Evolutionary conservation across 805 yeast genomes (phyloP), one percentile per base, ranked within the genome.

Genomic region (Phaffomyces antillensis): DNA sequence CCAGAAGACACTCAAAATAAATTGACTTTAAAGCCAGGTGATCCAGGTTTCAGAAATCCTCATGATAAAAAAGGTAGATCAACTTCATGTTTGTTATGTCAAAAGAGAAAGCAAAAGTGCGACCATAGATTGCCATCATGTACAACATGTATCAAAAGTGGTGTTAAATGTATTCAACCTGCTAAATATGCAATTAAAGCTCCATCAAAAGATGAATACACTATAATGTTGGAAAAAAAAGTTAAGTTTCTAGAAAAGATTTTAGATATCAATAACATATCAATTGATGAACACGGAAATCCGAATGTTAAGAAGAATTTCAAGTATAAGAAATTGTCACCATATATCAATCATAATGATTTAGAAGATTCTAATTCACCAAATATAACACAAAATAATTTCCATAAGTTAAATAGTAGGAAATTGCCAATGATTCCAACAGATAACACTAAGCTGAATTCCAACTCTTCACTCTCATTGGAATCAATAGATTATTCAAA

Each of bases 91-190:
- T 60, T 71, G 35, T 54, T 77, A 20, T 78, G 83, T 47, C 79
- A 77, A 51, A 73, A 74, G 57, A 61, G 82, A 41, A 77, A 77
- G 53, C 82, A 78, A 53, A 76, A 77, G 55, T 81, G 87, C 63
- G 86, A 81, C 52, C 85, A 79, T 45, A 67, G 81, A 40, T 60
- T 73, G 12, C 86, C 86, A 7, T 68, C 77, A 40, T 81, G 87
- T 54, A 76, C 85, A 5, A 78, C 80, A 36, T 81, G 87, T 62
- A 63, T 80, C 43, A 79, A 79, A 54, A 81, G 86, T 1, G 79
- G 77, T 30, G 78, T 73, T 7, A 64, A 71, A 47, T 81, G 87
- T 58, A 67, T 79, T 7, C 83, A 81, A 57, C 88, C 88, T 0
- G 79, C 75, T 6, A 71, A 78, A 42, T 80, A 80, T 50, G 71